Percentiles rank a stretch among this genome's conserved stretches.
phyloP scores from a whole-genome alignment of 805 yeast genomes.

The Candida peoriensis region DNA sequence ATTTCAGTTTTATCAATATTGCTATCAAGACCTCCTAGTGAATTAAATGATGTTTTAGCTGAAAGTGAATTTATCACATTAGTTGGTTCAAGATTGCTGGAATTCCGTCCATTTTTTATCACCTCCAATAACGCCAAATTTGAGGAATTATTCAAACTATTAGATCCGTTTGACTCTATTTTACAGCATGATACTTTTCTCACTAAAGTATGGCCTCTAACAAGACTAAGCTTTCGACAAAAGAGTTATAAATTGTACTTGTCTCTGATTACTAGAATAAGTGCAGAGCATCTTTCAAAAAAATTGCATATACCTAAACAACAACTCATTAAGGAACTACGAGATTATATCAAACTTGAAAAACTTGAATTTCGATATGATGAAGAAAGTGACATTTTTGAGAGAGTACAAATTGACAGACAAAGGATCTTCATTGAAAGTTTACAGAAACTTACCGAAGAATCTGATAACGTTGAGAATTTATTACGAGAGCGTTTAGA shows the following conservation, averaged over 20 bases:
- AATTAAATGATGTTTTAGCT: conserved; percentile 14
- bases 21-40: conserved; percentile 12
- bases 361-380: conserved; percentile 11
- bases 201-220: conserved; percentile 18
- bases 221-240: conserved; percentile 24
- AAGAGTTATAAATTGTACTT: conserved; percentile 29
- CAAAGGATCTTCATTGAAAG: conserved; percentile 10
- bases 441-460: conserved; percentile 17
- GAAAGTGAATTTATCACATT: conserved; percentile 14
- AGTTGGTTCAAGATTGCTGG: conserved; percentile 18
- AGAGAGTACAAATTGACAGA: conserved; percentile 10
- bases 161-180: conserved; percentile 14
- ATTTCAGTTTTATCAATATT: conserved; percentile 19
- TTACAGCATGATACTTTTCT: conserved; percentile 18
- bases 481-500: conserved; percentile 7
- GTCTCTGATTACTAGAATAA: conserved; percentile 23
- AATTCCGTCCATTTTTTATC: conserved; percentile 20
- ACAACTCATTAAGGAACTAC: conserved; percentile 14
- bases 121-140: conserved; percentile 24
- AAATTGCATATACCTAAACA: conserved; percentile 14
- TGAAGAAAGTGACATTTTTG: conserved; percentile 11
- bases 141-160: conserved; percentile 12
- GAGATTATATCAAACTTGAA: conserved; percentile 11
- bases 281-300: conserved; percentile 13
- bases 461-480: conserved; percentile 16